These are phyloP conservation scores for Paraphaeosphaeria minitans DNA, from an alignment of 2,329 filamentous ascomycete genomes.

Conservation along the genomic window DNA sequence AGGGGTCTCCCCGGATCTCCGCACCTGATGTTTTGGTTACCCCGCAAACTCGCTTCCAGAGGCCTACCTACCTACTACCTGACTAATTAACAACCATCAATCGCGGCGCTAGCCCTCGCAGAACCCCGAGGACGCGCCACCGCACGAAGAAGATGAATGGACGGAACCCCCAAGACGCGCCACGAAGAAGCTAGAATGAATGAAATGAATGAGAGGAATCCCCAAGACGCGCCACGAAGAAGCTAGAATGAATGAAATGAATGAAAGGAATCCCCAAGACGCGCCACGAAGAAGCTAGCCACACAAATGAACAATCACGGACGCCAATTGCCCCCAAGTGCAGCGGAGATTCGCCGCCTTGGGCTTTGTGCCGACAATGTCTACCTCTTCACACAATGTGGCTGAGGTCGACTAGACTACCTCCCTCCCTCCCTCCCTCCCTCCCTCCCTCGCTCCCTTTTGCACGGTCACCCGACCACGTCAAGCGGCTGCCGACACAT, in stretches of 20 bases:
- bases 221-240: no score
- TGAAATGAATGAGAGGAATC: no score
- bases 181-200: background rate
- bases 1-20: conserved; percentile 22
- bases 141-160: no score
- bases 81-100: background rate
- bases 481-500: conserved; percentile 24
- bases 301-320: no score
- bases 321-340: conserved; percentile 11
- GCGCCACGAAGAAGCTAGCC: background rate
- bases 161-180: no score
- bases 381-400: conserved; percentile 19
- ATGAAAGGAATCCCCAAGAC: no score
- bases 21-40: conserved; percentile 37
- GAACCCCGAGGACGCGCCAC: background rate
- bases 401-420: no score
- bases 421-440: no score
- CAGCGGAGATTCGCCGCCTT: conserved; percentile 25
- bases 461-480: conserved; percentile 23
- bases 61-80: no score
- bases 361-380: conserved; percentile 11
- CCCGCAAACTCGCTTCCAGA: conserved; percentile 38
- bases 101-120: conserved; percentile 13
- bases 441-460: no score
- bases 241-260: background rate